These are phyloP conservation scores for Rhizophora mangle DNA, from an alignment of 345 rosid genomes.

Conservation along the genomic window DNA sequence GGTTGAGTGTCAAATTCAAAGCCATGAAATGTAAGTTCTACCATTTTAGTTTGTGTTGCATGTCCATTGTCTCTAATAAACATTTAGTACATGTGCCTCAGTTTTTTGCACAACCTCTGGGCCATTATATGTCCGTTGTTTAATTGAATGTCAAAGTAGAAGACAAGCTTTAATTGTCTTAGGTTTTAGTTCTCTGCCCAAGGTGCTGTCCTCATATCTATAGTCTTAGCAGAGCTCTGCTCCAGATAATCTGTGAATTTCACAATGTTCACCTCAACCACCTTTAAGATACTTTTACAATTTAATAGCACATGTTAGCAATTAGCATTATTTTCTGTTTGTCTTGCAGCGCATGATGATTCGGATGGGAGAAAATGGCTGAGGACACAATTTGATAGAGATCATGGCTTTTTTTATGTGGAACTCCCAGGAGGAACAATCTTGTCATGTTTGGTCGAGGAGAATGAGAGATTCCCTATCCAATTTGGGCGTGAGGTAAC, in stretches of 20 bases:
- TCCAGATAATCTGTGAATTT: background rate
- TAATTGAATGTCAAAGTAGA: background rate
- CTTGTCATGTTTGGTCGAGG: conserved; percentile 58
- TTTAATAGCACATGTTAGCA: conserved; percentile 1
- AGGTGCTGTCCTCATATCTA: background rate
- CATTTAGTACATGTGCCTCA: background rate
- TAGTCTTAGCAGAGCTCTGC: background rate
- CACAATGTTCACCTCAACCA: background rate
- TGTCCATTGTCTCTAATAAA: background rate
- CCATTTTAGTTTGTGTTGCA: conserved; percentile 1
- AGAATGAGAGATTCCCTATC: conserved; percentile 73
- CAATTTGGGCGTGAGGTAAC: conserved; percentile 93
- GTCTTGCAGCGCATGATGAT: conserved; percentile 41
- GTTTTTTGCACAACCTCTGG: background rate
- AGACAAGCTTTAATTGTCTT: background rate
- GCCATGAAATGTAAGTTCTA: conserved; percentile 51
- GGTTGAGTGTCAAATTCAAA: conserved; percentile 74
- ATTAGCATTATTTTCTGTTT: conserved; percentile 11
- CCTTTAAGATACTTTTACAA: background rate
- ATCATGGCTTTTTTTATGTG: conserved; percentile 65
- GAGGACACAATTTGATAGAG: conserved; percentile 54
- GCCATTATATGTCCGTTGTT: background rate
- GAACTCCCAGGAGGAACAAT: conserved; percentile 72
- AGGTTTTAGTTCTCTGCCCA: background rate
- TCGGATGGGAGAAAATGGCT: conserved; percentile 69